These are phyloP conservation scores for Lyophyllum atratum DNA, from an alignment of 768 basidiomycete genomes.

Conservation along the genomic window DNA sequence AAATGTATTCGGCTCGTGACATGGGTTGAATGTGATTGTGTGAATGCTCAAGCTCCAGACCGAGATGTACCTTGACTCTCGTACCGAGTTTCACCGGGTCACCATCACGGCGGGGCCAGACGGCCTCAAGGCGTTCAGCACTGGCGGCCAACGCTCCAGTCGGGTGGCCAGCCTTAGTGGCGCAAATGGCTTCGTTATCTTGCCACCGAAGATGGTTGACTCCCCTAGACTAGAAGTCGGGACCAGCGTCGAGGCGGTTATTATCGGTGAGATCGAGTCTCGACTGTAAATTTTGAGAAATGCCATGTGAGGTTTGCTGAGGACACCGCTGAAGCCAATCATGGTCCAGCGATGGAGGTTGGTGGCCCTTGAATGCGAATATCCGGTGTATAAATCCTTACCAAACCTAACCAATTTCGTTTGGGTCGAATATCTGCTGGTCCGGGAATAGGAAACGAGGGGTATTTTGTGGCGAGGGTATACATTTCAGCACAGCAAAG, in stretches of 20 bases:
- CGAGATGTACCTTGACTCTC: slow-evolving; percentile 66
- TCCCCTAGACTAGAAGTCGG: slow-evolving; percentile 50
- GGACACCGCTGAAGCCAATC: no score
- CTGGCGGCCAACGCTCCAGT: slow-evolving; percentile 86
- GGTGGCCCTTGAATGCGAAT: no score
- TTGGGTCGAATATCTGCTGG: no score
- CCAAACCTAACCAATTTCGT: no score
- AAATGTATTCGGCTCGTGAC: background rate
- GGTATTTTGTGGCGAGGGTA: background rate
- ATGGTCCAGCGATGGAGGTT: no score
- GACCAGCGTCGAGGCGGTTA: slow-evolving; percentile 56
- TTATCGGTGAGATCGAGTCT: slow-evolving; percentile 59
- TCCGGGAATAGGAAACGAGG: no score
- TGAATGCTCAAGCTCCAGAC: slow-evolving; percentile 47
- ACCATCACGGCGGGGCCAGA: slow-evolving; percentile 46
- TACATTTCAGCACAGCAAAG: background rate
- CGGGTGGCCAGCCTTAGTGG: slow-evolving; percentile 78
- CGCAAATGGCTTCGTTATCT: slow-evolving; percentile 76
- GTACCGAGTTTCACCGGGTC: slow-evolving; percentile 85
- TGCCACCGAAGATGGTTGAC: slow-evolving; percentile 49
- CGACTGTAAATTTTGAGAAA: background rate
- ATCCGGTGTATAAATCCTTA: no score
- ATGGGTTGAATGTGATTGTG: background rate
- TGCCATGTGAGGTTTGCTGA: background rate
- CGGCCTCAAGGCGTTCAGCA: slow-evolving; percentile 70